Evolutionary conservation across 352 stramenopile genomes (phyloP), one percentile per base, ranked within the genome.

Genomic region (Globisporangium acanthophoron): DNA sequence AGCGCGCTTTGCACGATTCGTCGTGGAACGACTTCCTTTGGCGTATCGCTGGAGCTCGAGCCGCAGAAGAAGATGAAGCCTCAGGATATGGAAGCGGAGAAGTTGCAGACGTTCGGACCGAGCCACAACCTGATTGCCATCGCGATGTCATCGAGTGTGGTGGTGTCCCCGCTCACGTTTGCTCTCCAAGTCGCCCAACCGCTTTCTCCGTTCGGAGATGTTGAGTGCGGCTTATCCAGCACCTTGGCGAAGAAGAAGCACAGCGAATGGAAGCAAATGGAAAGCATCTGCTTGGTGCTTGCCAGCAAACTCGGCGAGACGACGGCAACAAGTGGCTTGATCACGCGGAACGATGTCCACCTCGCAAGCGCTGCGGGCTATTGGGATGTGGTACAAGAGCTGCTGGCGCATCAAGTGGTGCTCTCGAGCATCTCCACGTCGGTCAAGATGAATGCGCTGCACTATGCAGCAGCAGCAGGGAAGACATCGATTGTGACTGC

Each of bases 161-260:
- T 84, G 18, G 70, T 65, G 43, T 83, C 78, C 4, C 62, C 78
- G 8, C 64, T 88, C 27, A 85, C 65, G 1, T 80, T 88, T 48
- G 66, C 64, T 13, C 57, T 88, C 15, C 47, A 82, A 3, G 33
- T 82, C 24, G 65, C 78, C 8, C 66, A 66, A 37, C 35, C 62
- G 0, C 40, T 77, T 5, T 49, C 54, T 43, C 41, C 55, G 4
- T 87, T 78, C 59, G n/a, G 51, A 13, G 57, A 58, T 13, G 64
- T 69, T 16, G 33, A 67, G 35, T 18, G 49, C 6, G 2, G 5
- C 8, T 24, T 24, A 24, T 16, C 12, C 58, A 79, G 47, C 5
- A 20, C 1, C 49, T 47, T 18, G 39, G 37, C 15, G 27, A 51
- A 49, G 1, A 51, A 60, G 21, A 74, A 61, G 37, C 66, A 64